These are phyloP conservation scores for Osmozyma mogii DNA, from an alignment of 805 yeast species.

Conservation along the genomic window DNA sequence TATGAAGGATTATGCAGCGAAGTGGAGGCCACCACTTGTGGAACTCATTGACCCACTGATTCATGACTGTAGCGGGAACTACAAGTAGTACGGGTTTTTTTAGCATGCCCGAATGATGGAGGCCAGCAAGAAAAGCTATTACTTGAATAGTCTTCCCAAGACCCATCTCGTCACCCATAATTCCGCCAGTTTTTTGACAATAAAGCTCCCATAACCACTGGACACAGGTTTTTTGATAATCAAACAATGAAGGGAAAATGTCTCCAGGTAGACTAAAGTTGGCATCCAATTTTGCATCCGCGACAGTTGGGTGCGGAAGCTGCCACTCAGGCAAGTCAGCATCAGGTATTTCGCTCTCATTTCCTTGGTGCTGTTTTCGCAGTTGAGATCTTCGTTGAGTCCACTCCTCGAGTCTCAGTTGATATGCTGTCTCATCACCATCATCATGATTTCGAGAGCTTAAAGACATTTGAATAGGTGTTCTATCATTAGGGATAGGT, in stretches of 20 bases:
- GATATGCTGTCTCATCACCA: conserved; percentile 40
- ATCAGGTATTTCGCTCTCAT: conserved; percentile 11
- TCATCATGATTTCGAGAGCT: conserved; percentile 7
- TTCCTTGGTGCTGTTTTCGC: conserved; percentile 19
- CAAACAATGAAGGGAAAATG: conserved; percentile 76
- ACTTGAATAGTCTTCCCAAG: conserved; percentile 92
- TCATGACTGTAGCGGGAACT: conserved; percentile 94
- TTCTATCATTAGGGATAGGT: conserved; percentile 9
- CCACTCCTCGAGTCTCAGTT: conserved; percentile 58
- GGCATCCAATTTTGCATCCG: conserved; percentile 69
- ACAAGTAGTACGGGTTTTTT: conserved; percentile 78
- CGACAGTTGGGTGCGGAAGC: conserved; percentile 66
- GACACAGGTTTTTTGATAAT: conserved; percentile 92
- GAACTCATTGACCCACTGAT: conserved; percentile 95
- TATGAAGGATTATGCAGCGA: conserved; percentile 76
- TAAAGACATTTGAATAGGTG: too few species aligned
- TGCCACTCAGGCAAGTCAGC: conserved; percentile 48
- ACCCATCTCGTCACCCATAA: conserved; percentile 98
- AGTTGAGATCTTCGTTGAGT: conserved; percentile 38
- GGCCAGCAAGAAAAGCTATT: conserved; percentile 82
- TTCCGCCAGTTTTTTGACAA: conserved; percentile 86
- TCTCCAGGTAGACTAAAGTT: conserved; percentile 83
- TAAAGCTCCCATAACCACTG: conserved; percentile 97
- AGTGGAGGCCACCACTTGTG: conserved; percentile 98
- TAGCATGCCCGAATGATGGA: conserved; percentile 72